A percentile compares a stretch with the other conserved stretches of the same genome.
These are phyloP conservation scores for Vaccinium corymbosum DNA, from an alignment of 148 eudicot genomes.

Conservation along the genomic window DNA sequence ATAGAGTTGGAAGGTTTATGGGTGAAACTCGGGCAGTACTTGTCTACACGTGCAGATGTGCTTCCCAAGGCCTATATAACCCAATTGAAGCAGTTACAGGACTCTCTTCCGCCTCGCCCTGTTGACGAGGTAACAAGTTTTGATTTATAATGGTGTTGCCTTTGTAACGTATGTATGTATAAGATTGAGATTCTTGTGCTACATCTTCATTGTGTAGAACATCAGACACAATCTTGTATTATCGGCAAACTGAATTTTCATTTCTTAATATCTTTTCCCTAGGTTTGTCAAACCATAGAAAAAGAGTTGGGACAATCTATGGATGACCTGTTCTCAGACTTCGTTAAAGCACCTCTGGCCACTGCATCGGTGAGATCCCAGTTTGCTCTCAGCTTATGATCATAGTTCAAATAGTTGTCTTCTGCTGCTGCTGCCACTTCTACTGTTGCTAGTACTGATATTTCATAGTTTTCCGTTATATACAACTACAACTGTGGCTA, in stretches of 20 bases:
- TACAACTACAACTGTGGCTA: background rate
- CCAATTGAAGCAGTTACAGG: constrained; percentile 82
- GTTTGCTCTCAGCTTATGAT: background rate
- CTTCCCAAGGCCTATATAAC: constrained; percentile 83
- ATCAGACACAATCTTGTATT: background rate
- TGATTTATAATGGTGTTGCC: background rate
- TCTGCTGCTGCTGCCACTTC: background rate
- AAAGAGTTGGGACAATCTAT: constrained; percentile 68
- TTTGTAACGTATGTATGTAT: background rate
- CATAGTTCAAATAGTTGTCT: background rate
- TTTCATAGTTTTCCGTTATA: background rate
- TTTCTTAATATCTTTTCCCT: constrained; percentile 1
- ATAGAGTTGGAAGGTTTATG: constrained; percentile 93
- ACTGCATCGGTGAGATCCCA: constrained; percentile 87
- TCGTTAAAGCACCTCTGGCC: constrained; percentile 67
- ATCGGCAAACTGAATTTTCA: background rate
- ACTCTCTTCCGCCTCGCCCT: constrained; percentile 95
- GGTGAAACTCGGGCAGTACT: constrained; percentile 97
- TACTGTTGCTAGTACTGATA: background rate
- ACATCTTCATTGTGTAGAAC: background rate
- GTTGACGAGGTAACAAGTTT: constrained; percentile 61
- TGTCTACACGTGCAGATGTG: constrained; percentile 99
- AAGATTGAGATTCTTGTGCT: background rate
- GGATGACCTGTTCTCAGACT: constrained; percentile 65
- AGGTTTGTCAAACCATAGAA: constrained; percentile 73